Evolutionary conservation across 192 early-diverging fungal species (phyloP), one percentile per base, ranked within the genome.

Genomic region (Oehlia diaphana): DNA sequence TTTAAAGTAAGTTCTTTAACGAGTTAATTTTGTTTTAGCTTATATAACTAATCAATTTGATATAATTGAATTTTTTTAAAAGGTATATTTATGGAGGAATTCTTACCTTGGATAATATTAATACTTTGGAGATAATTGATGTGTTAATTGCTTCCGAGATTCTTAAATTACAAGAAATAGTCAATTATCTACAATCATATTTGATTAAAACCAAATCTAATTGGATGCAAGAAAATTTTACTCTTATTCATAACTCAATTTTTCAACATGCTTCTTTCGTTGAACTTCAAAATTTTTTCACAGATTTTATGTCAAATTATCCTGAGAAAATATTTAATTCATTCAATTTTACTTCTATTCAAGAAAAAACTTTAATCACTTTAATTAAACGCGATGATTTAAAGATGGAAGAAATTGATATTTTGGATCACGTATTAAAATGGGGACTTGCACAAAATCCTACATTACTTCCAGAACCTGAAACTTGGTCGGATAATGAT

Each of bases 381-480:
- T 19, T 73, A 31, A 50, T 73, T 28, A 50, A 31, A 50, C 13
- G 72, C 28, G 47, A 31, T 73, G 72, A 73, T 50, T 58, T 73
- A 16, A 21, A 73, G 14, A n/a, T 73, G 13, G 47, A 47, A 28
- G 72, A 73, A 28, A 50, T 49, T n/a, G 72, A 31, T 31, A 53
- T 73, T 58, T 73, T 50, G 72, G 47, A 73, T 53, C 44, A 73
- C 9, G 50, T 73, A 50, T 50, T 73, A 31, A 44, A 73, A 58
- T 73, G 72, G 72, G 72, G 47, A 53, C 44, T 50, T 26, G 44
- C 14, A 9, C 72, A 53, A 53, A 33, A n/a, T 31, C 72, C 47
- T 4, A n/a, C 10, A 7, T 28, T 73, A 28, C 44, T 21, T 26
- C 3, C 13, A 21, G 50, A 73, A 19, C 16, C n/a, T 10, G 7